Base-by-base conservation (phyloP, 768 basidiomycete species). In the Naematelia aurantialba region DNA sequence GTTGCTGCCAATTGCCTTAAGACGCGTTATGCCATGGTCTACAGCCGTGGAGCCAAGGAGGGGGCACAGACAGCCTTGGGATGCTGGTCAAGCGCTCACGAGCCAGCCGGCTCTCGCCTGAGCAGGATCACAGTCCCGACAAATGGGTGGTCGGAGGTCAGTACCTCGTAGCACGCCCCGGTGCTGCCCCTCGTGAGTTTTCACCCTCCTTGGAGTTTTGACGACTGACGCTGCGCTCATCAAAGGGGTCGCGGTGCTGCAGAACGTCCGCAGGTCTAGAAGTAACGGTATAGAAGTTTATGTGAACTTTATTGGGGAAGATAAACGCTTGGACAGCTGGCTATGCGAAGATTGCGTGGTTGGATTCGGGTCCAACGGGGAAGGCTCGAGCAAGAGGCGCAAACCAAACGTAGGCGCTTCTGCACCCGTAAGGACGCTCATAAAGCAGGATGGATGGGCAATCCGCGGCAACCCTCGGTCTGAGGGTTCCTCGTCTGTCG, bases 281-380 rank as follows among this genome's bases (percentile, higher is more conserved):
- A 39, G 8, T 17, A 39, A 39, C 34, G 34, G 17, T 8, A 39
- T 17, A 8, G 70, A 73, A 59, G 68, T 55, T 13, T 73, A 73
- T 46, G 50, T 73, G 24, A 56, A 66, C 4, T 73, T 64, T 44
- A 45, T 57, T 1, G 68, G 68, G 2, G 53, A 70, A 45, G 71
- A 73, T 42, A 73, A 73, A 51, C 60, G 71, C 22, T 52, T 73
- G 22, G 71, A 73, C 50, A 52, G 62, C 4, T 73, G 71, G 71
- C 50, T 73, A 19, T 22, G 25, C 4, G 58, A 63, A 39, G 34
- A 39, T 8, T 39, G 34, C 34, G 34, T 39, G 8, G 34, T 39
- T 39, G 34, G 34, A 39, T 8, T 39, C 21, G 61, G 52, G 46
- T 26, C 56, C 10, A 58, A 54, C 27, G 24, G 27, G 3, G 26